Evolutionary conservation across 2,329 filamentous ascomycete genomes (phyloP).

Genomic region (Colletotrichum agaves): DNA sequence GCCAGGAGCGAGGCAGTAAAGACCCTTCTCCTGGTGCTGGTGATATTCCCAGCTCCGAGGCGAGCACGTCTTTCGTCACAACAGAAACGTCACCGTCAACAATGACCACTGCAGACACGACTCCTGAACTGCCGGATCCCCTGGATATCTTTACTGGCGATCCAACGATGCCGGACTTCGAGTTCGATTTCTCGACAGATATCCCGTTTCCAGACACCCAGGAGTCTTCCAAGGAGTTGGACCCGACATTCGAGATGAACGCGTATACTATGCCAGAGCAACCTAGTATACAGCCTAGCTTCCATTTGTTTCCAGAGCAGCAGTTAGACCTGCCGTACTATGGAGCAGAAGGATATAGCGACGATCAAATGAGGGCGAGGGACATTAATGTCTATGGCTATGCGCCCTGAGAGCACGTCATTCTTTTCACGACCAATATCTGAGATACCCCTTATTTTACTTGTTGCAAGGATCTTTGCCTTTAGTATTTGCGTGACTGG

Average conservation of each 20-base stretch:
- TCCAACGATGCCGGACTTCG: conserved; percentile 23
- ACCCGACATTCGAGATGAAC: not conserved
- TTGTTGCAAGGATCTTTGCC: too few relatives aligned
- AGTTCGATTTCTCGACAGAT: conserved; percentile 17
- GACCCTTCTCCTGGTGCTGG: not conserved
- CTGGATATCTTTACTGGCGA: conserved; percentile 21
- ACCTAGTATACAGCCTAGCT: conserved; percentile 1
- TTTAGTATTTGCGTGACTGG: too few relatives aligned
- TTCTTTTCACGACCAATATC: too few relatives aligned
- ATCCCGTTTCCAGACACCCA: not conserved
- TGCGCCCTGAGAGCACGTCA: too few relatives aligned
- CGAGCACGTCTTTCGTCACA: not conserved
- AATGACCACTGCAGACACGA: conserved; percentile 22
- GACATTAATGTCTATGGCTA: too few relatives aligned
- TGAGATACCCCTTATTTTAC: too few relatives aligned
- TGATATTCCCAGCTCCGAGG: not conserved
- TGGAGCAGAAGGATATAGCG: not conserved
- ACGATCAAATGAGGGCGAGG: too few relatives aligned
- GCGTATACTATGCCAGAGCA: not conserved
- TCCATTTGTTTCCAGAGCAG: conserved; percentile 1
- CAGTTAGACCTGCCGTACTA: not conserved
- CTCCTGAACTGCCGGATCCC: conserved; percentile 28
- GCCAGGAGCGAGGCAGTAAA: conserved; percentile 2
- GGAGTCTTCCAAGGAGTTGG: not conserved
- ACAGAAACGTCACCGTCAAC: conserved; percentile 26